A percentile compares a stretch with the other conserved stretches of the same genome.
Conservation (phyloP, 176 grass and related monocot genomes). For the Olyra latifolia region DNA sequence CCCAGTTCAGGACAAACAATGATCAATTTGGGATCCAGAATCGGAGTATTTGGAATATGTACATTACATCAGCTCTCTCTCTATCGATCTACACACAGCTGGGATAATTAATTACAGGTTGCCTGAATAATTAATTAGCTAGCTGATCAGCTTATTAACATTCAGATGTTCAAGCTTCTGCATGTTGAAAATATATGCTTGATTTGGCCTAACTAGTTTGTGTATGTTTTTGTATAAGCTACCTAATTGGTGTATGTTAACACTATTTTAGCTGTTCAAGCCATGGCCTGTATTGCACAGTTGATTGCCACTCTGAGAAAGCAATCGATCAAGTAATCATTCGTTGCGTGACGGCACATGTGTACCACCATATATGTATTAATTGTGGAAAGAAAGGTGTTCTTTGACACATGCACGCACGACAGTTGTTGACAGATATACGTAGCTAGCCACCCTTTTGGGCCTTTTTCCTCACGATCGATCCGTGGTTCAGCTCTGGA, state of each 20-base stretch:
- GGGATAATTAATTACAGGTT: not conserved
- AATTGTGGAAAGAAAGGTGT: not conserved
- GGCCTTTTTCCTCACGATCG: not conserved
- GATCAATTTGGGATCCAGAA: not conserved
- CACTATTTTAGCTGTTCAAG: not conserved
- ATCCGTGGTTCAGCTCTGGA: not conserved
- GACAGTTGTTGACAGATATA: not conserved
- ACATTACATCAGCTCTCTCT: not conserved
- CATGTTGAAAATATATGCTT: not conserved
- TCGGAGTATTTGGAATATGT: not conserved
- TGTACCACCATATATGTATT: not conserved
- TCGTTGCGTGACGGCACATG: constrained; percentile 17
- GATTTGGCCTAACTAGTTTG: not conserved
- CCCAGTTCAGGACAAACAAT: not conserved
- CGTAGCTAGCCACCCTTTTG: not conserved
- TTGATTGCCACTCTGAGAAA: not conserved
- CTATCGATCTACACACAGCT: not conserved
- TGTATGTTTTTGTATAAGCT: not conserved
- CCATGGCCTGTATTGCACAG: not conserved
- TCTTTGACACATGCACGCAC: constrained; percentile 3
- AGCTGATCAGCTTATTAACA: not conserved
- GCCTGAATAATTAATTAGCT: not conserved
- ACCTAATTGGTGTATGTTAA: not conserved
- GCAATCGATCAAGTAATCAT: not conserved
- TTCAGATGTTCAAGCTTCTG: not conserved